Conservation (phyloP, 2,329 filamentous ascomycete genomes). For the Elsinoe perseae region DNA sequence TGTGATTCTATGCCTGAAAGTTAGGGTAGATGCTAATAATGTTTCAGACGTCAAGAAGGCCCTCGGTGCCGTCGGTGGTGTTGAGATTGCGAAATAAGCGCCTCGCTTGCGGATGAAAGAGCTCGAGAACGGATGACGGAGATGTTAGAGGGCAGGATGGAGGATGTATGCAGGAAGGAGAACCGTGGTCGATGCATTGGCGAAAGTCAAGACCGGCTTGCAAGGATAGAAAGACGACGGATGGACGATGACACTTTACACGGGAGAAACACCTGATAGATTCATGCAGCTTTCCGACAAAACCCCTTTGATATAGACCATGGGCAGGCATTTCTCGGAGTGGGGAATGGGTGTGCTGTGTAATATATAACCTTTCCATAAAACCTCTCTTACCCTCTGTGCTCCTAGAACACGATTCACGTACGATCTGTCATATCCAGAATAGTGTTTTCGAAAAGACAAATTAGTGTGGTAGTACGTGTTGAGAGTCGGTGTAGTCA, state of each 20-base stretch:
- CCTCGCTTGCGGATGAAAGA: background rate
- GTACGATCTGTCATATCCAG: too few relatives aligned
- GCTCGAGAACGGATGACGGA: background rate
- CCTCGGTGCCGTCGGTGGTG: constrained; percentile 64
- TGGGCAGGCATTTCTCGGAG: constrained; percentile 12
- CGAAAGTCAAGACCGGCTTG: background rate
- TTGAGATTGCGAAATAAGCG: constrained; percentile 53
- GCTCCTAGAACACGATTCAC: too few relatives aligned
- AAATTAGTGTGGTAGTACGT: too few relatives aligned
- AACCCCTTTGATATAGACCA: constrained; percentile 7
- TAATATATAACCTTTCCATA: constrained; percentile 5
- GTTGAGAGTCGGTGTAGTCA: too few relatives aligned
- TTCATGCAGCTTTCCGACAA: constrained; percentile 7
- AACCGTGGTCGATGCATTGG: background rate
- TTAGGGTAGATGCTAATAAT: background rate
- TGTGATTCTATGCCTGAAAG: constrained; percentile 16
- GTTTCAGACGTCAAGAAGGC: constrained; percentile 23
- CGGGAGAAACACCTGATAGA: constrained; percentile 2
- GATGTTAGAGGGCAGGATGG: background rate
- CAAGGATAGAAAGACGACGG: background rate
- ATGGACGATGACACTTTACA: background rate
- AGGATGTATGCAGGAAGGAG: background rate
- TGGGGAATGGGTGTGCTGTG: constrained; percentile 10
- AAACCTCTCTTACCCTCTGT: too few relatives aligned
- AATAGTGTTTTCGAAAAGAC: too few relatives aligned